Conservation (phyloP, 345 rosid species). For the Salix koriyanagi region DNA sequence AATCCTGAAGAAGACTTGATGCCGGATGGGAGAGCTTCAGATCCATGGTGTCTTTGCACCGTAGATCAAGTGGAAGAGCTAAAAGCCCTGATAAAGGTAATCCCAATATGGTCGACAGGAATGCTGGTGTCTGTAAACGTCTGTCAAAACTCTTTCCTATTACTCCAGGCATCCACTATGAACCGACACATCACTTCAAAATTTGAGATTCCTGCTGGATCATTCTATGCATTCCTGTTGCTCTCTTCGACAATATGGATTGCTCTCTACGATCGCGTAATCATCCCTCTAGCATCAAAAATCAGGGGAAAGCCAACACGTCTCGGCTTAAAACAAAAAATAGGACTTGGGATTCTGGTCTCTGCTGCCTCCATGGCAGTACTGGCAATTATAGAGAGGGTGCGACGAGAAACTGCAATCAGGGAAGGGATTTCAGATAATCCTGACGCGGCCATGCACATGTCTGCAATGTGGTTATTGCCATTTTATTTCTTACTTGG, state of each 20-base stretch:
- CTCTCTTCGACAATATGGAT: conserved; percentile 49
- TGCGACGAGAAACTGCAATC: conserved; percentile 55
- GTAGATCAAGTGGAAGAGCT: conserved; percentile 78
- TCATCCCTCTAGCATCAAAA: conserved; percentile 66
- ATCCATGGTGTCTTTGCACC: conserved; percentile 77
- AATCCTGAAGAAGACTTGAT: conserved; percentile 47
- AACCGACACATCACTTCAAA: conserved; percentile 53
- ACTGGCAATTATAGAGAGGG: conserved; percentile 51
- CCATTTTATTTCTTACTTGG: conserved; percentile 62
- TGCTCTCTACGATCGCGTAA: conserved; percentile 57
- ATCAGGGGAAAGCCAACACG: conserved; percentile 50
- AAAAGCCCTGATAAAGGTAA: conserved; percentile 57
- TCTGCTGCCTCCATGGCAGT: conserved; percentile 61
- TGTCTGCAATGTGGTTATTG: conserved; percentile 83
- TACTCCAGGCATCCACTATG: conserved; percentile 70
- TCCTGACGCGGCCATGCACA: conserved; percentile 33
- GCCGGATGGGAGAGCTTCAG: conserved; percentile 52
- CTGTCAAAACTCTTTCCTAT: conserved; percentile 56
- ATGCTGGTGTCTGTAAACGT: conserved; percentile 54
- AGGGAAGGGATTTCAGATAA: conserved; percentile 44
- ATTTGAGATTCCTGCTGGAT: conserved; percentile 74
- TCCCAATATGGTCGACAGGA: conserved; percentile 78
- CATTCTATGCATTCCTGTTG: conserved; percentile 50
- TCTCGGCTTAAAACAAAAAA: conserved; percentile 50
- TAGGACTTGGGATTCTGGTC: conserved; percentile 62